Evolutionary conservation across 2,329 filamentous ascomycete genomes (phyloP).

Genomic region (Helicocarpus griseus): DNA sequence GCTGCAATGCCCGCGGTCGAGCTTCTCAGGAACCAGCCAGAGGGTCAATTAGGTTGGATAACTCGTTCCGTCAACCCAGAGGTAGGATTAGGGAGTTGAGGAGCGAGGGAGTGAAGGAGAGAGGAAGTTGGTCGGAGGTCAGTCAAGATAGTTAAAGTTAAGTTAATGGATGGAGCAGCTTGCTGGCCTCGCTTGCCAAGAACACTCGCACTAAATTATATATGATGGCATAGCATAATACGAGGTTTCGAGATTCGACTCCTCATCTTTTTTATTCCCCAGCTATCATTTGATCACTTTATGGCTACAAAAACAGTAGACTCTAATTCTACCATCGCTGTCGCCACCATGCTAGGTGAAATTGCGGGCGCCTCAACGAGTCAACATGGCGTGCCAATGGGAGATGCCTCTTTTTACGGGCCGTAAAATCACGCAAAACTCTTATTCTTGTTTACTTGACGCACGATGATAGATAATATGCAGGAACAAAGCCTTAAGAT

Average conservation of each 20-base stretch:
- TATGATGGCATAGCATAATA: neutral
- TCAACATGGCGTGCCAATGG: neutral
- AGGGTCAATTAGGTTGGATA: conserved; percentile 17
- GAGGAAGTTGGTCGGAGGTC: neutral
- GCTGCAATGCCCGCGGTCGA: conserved; percentile 9
- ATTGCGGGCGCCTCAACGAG: too few relatives aligned
- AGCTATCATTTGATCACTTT: too few relatives aligned
- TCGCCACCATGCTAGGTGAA: too few relatives aligned
- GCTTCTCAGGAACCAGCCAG: conserved; percentile 22
- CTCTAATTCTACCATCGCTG: too few relatives aligned
- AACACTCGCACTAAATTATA: neutral
- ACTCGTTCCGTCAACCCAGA: conserved; percentile 8
- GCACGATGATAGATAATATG: too few relatives aligned
- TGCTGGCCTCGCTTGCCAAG: neutral
- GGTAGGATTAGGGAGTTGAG: conserved; percentile 10
- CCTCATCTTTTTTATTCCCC: too few relatives aligned
- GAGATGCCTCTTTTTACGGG: neutral
- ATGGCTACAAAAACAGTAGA: too few relatives aligned
- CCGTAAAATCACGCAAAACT: neutral
- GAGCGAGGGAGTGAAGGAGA: too few relatives aligned
- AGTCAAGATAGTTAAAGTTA: neutral
- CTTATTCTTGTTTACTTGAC: neutral
- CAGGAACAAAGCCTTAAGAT: neutral
- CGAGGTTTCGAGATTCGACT: neutral
- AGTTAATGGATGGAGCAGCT: neutral